Conservation (phyloP, 176 grass and related monocot species). For the Carex myosuroides region DNA sequence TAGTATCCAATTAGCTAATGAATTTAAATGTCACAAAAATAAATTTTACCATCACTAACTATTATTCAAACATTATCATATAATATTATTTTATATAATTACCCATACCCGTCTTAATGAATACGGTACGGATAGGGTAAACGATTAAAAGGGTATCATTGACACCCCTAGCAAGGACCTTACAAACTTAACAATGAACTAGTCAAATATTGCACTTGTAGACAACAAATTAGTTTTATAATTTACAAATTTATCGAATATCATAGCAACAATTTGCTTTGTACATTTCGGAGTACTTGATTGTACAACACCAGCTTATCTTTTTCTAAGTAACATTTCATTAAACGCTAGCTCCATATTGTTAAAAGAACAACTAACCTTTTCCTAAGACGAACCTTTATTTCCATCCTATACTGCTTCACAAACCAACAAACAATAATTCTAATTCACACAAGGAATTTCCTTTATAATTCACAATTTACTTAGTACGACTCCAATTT, state of each 20-base stretch:
- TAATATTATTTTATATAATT: too few species aligned
- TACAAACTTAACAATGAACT: background rate
- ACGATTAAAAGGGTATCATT: too few species aligned
- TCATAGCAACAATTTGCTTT: background rate
- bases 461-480: slow-evolving; percentile 33
- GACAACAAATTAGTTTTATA: background rate
- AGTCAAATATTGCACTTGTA: background rate
- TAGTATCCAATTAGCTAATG: too few species aligned
- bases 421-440: background rate
- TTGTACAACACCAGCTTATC: background rate
- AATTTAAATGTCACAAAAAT: too few species aligned
- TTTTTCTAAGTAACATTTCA: background rate
- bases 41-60: too few species aligned
- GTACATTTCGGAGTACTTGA: background rate
- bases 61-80: too few species aligned
- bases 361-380: background rate
- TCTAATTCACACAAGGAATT: background rate
- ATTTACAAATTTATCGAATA: background rate
- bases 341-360: background rate
- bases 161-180: background rate
- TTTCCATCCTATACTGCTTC: slow-evolving; percentile 1
- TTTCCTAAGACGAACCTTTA: background rate
- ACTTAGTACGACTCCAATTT: slow-evolving; percentile 64
- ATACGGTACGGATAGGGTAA: too few species aligned
- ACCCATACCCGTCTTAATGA: too few species aligned